These are phyloP conservation scores for Straminergon stramineum DNA, from an alignment of 225 moss, liverwort and hornwort genomes.

Conservation along the genomic window DNA sequence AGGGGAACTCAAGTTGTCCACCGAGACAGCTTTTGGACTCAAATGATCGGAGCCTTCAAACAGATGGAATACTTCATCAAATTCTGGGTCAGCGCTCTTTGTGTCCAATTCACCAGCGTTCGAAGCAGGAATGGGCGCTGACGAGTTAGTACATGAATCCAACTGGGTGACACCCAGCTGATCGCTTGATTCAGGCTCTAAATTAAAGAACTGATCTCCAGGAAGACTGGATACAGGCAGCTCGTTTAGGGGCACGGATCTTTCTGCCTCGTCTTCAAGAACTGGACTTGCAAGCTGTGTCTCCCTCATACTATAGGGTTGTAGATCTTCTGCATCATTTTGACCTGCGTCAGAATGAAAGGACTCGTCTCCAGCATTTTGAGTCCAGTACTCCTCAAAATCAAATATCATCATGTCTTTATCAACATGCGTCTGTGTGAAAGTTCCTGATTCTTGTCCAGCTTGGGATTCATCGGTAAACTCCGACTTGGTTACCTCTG, in stretches of 20 bases:
- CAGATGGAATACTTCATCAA: constrained; percentile 13
- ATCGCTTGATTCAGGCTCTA: not conserved
- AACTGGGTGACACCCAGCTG: not conserved
- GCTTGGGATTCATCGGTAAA: not conserved
- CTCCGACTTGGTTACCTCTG: not conserved
- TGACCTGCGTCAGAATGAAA: constrained; percentile 27
- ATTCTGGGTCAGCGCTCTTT: not conserved
- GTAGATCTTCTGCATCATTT: constrained; percentile 24
- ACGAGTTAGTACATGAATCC: not conserved
- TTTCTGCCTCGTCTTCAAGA: not conserved
- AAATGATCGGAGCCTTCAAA: not conserved
- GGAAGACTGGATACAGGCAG: constrained; percentile 8
- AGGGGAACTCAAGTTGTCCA: not conserved
- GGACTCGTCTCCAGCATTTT: constrained; percentile 1
- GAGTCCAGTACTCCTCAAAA: constrained; percentile 24
- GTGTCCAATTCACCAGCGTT: not conserved
- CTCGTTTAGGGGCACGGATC: not conserved
- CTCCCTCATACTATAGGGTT: not conserved
- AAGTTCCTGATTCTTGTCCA: not conserved
- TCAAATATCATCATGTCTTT: constrained; percentile 31
- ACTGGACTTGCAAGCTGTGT: not conserved
- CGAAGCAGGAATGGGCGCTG: not conserved
- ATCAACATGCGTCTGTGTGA: not conserved
- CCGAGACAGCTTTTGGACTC: not conserved
- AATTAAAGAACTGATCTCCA: not conserved